Percentiles rank a stretch among this genome's conserved stretches.
Evolutionary conservation across 805 yeast genomes (phyloP).

Genomic region (Candida morakotiae): DNA sequence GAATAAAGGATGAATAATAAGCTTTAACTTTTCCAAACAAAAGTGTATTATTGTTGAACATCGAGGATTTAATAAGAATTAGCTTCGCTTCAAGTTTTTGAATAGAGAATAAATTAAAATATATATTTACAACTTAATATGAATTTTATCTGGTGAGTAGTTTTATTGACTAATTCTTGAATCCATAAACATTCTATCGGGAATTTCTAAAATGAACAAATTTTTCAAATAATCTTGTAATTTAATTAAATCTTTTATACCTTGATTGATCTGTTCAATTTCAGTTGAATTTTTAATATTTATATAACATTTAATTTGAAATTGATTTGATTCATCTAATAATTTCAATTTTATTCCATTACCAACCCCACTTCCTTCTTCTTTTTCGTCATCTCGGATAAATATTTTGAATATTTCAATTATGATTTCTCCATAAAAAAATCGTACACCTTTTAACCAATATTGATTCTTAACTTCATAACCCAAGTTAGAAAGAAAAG

Average conservation of each 20-base stretch:
- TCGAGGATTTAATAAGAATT: too few species aligned
- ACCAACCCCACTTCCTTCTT: slow-evolving; percentile 14
- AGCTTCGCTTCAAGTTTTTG: too few species aligned
- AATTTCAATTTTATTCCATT: slow-evolving; percentile 29
- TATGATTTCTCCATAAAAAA: slow-evolving; percentile 56
- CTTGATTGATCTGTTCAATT: slow-evolving; percentile 63
- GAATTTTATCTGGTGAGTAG: too few species aligned
- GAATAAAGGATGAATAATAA: too few species aligned
- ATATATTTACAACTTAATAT: too few species aligned
- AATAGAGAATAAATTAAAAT: too few species aligned
- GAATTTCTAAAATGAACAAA: slow-evolving; percentile 63
- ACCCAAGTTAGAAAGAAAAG: slow-evolving; percentile 60
- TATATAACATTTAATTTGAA: slow-evolving; percentile 61
- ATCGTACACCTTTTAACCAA: slow-evolving; percentile 58
- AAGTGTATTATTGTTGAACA: too few species aligned
- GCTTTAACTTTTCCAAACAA: too few species aligned
- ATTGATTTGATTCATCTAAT: slow-evolving; percentile 52
- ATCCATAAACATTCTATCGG: slow-evolving; percentile 80
- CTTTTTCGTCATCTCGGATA: slow-evolving; percentile 27
- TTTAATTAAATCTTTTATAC: slow-evolving; percentile 56
- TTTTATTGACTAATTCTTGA: slow-evolving; percentile 65
- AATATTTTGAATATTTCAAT: slow-evolving; percentile 54
- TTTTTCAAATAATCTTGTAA: slow-evolving; percentile 67
- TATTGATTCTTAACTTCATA: slow-evolving; percentile 61
- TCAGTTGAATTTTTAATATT: slow-evolving; percentile 72